These are phyloP conservation scores for Tuber borchii DNA, from an alignment of 495 filamentous ascomycete genomes.

Conservation along the genomic window DNA sequence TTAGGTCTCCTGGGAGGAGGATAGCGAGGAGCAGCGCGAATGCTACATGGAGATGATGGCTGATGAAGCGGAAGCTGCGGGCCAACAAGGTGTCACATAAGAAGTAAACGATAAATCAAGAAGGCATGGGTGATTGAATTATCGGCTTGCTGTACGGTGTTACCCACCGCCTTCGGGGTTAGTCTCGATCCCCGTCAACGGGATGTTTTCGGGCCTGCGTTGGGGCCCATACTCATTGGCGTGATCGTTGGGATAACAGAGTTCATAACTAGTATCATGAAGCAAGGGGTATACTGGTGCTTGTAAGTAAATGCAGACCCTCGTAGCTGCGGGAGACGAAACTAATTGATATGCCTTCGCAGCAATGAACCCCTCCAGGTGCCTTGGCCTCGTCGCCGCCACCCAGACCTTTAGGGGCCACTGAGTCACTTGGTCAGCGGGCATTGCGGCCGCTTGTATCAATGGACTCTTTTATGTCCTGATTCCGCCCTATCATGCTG, in stretches of 20 bases:
- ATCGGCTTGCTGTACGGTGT: conserved; percentile 43
- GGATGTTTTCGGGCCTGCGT: conserved; percentile 49
- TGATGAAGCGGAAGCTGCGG: no score
- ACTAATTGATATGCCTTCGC: not conserved
- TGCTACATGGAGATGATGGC: no score
- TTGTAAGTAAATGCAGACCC: conserved; percentile 6
- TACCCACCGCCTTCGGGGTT: conserved; percentile 50
- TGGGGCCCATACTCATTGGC: conserved; percentile 52
- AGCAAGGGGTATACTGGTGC: conserved; percentile 48
- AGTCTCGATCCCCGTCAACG: conserved; percentile 54
- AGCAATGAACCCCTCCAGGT: conserved; percentile 20
- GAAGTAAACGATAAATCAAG: no score
- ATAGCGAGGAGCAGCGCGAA: no score
- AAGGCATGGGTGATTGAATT: conserved; percentile 48
- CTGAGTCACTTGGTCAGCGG: conserved; percentile 10
- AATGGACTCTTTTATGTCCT: conserved; percentile 12
- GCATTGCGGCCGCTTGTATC: not conserved
- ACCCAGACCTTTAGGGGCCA: conserved; percentile 15
- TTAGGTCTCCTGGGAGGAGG: no score
- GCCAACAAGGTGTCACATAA: no score
- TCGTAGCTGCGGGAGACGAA: not conserved
- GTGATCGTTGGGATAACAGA: conserved; percentile 47
- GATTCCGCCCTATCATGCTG: conserved; percentile 14
- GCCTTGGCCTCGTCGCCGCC: conserved; percentile 16
- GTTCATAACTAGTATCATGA: conserved; percentile 47